Evolutionary conservation across 2,329 filamentous ascomycete species (phyloP).

Genomic region (Samsoniella hepiali): DNA sequence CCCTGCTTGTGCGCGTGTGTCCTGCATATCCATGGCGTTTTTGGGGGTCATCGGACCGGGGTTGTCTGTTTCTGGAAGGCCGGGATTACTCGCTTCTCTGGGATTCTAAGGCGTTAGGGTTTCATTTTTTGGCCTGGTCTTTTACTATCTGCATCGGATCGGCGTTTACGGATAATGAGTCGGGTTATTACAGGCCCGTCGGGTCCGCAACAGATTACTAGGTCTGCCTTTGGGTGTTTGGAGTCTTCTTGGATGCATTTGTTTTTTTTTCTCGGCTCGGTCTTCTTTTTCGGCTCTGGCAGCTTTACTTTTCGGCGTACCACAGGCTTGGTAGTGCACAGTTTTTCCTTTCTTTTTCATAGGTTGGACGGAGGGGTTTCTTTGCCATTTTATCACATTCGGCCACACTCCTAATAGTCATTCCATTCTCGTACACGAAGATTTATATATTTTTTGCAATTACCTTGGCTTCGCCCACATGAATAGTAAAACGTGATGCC

Average conservation of each 20-base stretch:
- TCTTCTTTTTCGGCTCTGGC: background rate
- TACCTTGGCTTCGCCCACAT: background rate
- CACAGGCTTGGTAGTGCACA: slow-evolving; percentile 11
- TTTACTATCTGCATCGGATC: slow-evolving; percentile 2
- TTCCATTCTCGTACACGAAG: background rate
- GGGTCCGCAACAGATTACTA: background rate
- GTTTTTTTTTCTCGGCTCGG: background rate
- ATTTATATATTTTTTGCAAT: background rate
- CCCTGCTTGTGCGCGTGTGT: background rate
- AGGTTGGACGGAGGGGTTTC: background rate
- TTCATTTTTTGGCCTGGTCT: background rate
- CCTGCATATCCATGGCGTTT: slow-evolving; percentile 9
- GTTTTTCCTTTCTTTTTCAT: background rate
- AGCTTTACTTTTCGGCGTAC: background rate
- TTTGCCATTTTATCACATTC: background rate
- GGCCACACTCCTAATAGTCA: slow-evolving; percentile 6
- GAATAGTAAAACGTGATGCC: background rate
- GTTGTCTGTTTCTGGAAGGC: background rate
- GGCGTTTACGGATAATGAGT: background rate
- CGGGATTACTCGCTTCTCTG: slow-evolving; percentile 8
- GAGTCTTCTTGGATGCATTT: background rate
- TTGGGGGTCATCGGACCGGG: background rate
- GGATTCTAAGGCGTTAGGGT: background rate
- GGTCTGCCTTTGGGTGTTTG: background rate
- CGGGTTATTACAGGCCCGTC: background rate